Conservation (phyloP, 345 rosid species). For the Boechera divaricarpa region DNA sequence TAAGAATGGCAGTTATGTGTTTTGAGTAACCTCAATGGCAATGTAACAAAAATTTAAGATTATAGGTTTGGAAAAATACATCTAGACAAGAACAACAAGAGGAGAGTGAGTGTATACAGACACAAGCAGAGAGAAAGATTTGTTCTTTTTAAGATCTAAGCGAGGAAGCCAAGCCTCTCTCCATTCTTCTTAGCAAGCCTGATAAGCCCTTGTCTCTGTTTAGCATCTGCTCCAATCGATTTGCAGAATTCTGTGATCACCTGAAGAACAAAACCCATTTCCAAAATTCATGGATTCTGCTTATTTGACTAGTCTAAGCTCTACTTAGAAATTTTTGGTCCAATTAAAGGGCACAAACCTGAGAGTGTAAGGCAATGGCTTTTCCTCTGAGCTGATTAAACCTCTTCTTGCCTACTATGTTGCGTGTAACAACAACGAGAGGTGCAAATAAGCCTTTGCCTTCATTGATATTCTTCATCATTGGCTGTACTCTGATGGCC, state of each 20-base stretch:
- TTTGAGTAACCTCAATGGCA: constrained; percentile 4
- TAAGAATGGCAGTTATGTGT: constrained; percentile 18
- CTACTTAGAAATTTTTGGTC: not conserved
- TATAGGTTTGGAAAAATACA: constrained; percentile 33
- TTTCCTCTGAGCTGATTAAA: constrained; percentile 96
- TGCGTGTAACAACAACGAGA: constrained; percentile 68
- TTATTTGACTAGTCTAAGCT: not conserved
- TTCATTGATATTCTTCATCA: constrained; percentile 93
- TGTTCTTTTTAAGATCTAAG: constrained; percentile 44
- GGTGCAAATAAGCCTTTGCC: constrained; percentile 97
- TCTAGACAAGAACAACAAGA: constrained; percentile 31
- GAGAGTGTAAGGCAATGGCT: constrained; percentile 97
- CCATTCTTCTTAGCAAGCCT: constrained; percentile 99
- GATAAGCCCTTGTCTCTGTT: constrained; percentile 96
- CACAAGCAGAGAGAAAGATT: not conserved
- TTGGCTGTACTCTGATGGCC: constrained; percentile 56
- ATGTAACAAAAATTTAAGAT: constrained; percentile 14
- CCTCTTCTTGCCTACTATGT: constrained; percentile 77
- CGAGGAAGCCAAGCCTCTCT: constrained; percentile 92
- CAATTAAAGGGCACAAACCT: constrained; percentile 50
- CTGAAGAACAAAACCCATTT: constrained; percentile 47
- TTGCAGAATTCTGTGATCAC: constrained; percentile 90
- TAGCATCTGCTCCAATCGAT: constrained; percentile 94
- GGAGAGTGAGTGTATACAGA: constrained; percentile 20
- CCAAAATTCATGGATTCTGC: not conserved